phyloP scores from a whole-genome alignment of 371 early-diverging fungal genomes.

The Mortierella sp. region DNA sequence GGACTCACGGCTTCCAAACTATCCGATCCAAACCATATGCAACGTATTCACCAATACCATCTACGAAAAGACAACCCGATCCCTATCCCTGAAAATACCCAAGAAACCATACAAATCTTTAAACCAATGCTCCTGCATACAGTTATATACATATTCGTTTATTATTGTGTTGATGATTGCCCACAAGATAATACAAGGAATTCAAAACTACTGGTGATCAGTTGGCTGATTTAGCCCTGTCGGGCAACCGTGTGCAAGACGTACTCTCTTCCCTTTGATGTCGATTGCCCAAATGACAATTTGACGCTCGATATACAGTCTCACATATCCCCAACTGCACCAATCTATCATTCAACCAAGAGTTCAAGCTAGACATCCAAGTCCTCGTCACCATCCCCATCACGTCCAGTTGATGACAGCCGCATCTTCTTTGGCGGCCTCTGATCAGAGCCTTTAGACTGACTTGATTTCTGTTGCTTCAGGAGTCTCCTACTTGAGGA shows the following conservation, averaged over 20 bases:
- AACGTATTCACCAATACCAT: background rate
- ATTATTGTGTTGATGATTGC: too few species aligned
- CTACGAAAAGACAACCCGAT: background rate
- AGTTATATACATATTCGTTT: too few species aligned
- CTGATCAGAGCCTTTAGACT: constrained; percentile 25
- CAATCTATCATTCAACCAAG: background rate
- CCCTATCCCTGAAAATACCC: too few species aligned
- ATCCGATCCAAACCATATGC: background rate
- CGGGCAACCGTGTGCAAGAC: too few species aligned
- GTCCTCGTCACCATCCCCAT: constrained; percentile 50
- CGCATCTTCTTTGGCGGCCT: constrained; percentile 51
- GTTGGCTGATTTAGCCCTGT: too few species aligned
- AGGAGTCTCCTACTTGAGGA: constrained; percentile 41
- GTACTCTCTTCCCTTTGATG: too few species aligned
- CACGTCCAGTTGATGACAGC: constrained; percentile 46
- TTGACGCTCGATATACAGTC: background rate
- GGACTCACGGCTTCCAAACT: background rate
- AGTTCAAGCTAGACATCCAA: constrained; percentile 29
- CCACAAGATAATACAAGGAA: too few species aligned
- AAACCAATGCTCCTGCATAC: too few species aligned
- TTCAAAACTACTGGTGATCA: too few species aligned
- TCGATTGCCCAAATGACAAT: too few species aligned
- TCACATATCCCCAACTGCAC: background rate
- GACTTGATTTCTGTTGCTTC: constrained; percentile 39
- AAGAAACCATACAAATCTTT: too few species aligned